phyloP scores from a whole-genome alignment of 1,284 basidiomycete species.

The Lignosus rhinocerotis region DNA sequence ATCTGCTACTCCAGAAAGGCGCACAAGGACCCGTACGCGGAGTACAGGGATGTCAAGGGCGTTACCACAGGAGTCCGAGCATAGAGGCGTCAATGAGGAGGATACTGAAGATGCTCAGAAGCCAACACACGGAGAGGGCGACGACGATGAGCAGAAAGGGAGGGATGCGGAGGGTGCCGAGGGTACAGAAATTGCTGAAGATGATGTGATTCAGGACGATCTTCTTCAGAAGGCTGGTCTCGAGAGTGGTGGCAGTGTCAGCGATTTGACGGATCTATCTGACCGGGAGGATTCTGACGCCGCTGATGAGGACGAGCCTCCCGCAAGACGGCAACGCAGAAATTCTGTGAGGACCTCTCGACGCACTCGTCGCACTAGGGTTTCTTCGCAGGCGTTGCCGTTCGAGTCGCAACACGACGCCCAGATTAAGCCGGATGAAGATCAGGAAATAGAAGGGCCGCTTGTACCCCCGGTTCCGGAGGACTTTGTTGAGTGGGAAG shows the following conservation, averaged over 20 bases:
- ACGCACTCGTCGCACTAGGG: not conserved
- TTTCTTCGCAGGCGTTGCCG: not conserved
- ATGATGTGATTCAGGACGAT: slow-evolving; percentile 8
- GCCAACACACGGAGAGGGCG: not conserved
- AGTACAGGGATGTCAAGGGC: slow-evolving; percentile 18
- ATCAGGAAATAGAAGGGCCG: slow-evolving; percentile 18
- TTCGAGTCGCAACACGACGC: not conserved
- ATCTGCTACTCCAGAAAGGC: slow-evolving; percentile 4
- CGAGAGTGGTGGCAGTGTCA: slow-evolving; percentile 55
- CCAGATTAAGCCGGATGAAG: slow-evolving; percentile 8
- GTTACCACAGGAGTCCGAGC: slow-evolving; percentile 5
- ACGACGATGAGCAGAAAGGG: not conserved
- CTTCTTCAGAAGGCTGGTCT: slow-evolving; percentile 47
- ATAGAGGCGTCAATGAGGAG: not conserved
- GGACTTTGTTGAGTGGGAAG: slow-evolving; percentile 82
- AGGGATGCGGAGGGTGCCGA: slow-evolving; percentile 13
- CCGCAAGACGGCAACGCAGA: slow-evolving; percentile 1
- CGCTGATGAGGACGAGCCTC: slow-evolving; percentile 3
- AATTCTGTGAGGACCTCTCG: not conserved
- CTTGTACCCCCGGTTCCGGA: slow-evolving; percentile 34
- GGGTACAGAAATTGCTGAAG: slow-evolving; percentile 19
- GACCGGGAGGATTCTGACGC: slow-evolving; percentile 24
- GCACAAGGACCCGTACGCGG: slow-evolving; percentile 14
- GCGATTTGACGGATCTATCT: slow-evolving; percentile 72
- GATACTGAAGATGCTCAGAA: not conserved